These are phyloP conservation scores for Trifolium dubium DNA, from an alignment of 306 rosid species.

Conservation along the genomic window DNA sequence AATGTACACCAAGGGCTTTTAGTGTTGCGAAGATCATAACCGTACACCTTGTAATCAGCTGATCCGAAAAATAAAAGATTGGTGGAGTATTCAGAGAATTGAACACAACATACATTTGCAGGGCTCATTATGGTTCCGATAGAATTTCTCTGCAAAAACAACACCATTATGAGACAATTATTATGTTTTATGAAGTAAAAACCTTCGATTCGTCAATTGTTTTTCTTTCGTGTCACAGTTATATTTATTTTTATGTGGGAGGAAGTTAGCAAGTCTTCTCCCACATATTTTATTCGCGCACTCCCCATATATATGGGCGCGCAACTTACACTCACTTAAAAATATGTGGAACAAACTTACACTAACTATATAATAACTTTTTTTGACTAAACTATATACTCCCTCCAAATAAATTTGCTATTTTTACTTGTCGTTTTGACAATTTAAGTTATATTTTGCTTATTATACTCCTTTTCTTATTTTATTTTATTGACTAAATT, in stretches of 20 bases:
- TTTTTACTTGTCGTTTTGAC: too few species aligned
- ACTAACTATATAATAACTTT: too few species aligned
- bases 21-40: conserved; percentile 87
- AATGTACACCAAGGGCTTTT: conserved; percentile 86
- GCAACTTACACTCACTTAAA: too few species aligned
- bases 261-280: too few species aligned
- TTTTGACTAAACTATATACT: too few species aligned
- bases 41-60: conserved; percentile 79
- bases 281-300: too few species aligned
- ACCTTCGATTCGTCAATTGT: background rate
- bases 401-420: too few species aligned
- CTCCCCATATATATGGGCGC: too few species aligned
- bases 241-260: conserved; percentile 26
- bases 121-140: conserved; percentile 67
- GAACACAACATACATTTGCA: conserved; percentile 93
- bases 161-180: conserved; percentile 29
- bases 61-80: conserved; percentile 82
- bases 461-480: too few species aligned
- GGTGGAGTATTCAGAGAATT: conserved; percentile 78
- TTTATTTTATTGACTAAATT: too few species aligned
- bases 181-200: conserved; percentile 5
- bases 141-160: conserved; percentile 68
- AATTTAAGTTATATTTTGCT: too few species aligned
- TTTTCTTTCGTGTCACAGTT: conserved; percentile 3
- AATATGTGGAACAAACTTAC: too few species aligned